Conservation (phyloP, 805 yeast species). For the Blastobotrys terrestris region DNA sequence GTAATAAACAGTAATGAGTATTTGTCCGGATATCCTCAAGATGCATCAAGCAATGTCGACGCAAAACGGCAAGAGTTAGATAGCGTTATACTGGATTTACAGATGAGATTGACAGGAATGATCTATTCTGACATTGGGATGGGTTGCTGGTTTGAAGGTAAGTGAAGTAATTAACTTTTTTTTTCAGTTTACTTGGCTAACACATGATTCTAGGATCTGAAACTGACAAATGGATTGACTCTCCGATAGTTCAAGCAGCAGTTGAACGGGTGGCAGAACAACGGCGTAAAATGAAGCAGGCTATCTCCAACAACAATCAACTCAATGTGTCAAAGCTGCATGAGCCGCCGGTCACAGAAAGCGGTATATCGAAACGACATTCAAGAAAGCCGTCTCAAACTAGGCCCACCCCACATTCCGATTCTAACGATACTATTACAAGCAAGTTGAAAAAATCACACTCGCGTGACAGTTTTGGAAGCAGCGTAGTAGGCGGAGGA, state of each 20-base stretch:
- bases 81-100: conserved; percentile 16
- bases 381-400: background rate
- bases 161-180: background rate
- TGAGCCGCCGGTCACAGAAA: conserved; percentile 3
- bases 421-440: background rate
- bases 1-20: background rate
- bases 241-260: conserved; percentile 14
- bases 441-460: background rate
- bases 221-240: conserved; percentile 28
- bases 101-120: conserved; percentile 22
- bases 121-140: conserved; percentile 29
- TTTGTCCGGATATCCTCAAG: background rate
- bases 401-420: background rate
- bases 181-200: background rate
- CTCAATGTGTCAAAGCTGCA: conserved; percentile 4
- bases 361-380: background rate
- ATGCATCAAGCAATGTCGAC: conserved; percentile 4
- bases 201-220: conserved; percentile 22
- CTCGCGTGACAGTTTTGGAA: background rate
- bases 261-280: conserved; percentile 11
- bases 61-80: conserved; percentile 16
- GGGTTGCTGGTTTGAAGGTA: conserved; percentile 21
- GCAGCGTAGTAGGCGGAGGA: background rate
- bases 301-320: conserved; percentile 11
- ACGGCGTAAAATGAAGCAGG: conserved; percentile 9